A percentile compares a stretch with the other conserved stretches of the same genome.
Evolutionary conservation across 441 rosid species (phyloP).

Genomic region (Biscutella laevigata): DNA sequence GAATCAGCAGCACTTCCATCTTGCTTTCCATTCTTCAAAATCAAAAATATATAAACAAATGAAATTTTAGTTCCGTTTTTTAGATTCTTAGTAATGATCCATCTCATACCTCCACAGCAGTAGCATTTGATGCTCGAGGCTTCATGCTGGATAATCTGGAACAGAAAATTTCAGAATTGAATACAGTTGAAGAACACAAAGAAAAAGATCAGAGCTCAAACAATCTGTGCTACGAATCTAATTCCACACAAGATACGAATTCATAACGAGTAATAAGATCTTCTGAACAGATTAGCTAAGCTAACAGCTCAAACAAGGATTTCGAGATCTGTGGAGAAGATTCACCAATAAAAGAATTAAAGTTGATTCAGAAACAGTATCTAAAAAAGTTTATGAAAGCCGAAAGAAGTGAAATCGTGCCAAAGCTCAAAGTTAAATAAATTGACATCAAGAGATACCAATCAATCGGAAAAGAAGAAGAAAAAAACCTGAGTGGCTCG

Average conservation of each 20-base stretch:
- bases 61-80: background rate
- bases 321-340: background rate
- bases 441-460: no score
- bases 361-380: background rate
- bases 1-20: conserved; percentile 51
- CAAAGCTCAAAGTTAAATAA: no score
- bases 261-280: background rate
- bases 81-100: background rate
- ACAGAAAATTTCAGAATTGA: background rate
- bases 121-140: conserved; percentile 48
- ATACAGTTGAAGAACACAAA: background rate
- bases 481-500: conserved; percentile 29
- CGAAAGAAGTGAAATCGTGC: background rate
- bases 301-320: no score
- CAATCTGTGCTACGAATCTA: background rate
- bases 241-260: background rate
- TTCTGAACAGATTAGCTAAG: background rate
- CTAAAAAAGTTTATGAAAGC: background rate
- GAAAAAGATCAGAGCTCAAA: background rate
- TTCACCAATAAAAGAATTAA: background rate
- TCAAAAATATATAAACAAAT: conserved; percentile 12
- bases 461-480: background rate
- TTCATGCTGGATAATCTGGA: conserved; percentile 43
- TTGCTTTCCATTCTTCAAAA: conserved; percentile 33
- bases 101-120: conserved; percentile 62